Conservation (phyloP, 1,139 yeast species). For the Pichia sp. region DNA sequence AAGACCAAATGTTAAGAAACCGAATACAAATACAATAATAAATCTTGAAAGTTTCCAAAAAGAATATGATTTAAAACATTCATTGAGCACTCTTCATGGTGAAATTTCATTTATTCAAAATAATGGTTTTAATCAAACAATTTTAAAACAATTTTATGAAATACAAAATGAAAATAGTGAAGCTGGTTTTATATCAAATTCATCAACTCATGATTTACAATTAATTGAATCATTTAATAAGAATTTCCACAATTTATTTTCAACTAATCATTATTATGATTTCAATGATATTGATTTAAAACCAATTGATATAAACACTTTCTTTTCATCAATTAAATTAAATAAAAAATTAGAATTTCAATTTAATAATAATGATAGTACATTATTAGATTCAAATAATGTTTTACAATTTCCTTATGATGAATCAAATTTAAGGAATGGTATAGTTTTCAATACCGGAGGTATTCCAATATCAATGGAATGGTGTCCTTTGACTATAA, state of each 20-base stretch:
- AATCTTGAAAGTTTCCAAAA: neutral
- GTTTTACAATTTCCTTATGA: slow-evolving; percentile 17
- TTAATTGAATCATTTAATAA: slow-evolving; percentile 3
- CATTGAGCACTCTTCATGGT: neutral
- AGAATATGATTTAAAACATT: slow-evolving; percentile 1
- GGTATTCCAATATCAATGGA: slow-evolving; percentile 48
- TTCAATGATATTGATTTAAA: slow-evolving; percentile 2
- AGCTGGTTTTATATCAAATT: neutral
- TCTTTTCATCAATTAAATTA: neutral
- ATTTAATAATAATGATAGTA: slow-evolving; percentile 3
- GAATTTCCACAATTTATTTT: slow-evolving; percentile 2
- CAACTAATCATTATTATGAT: slow-evolving; percentile 1
- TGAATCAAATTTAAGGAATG: slow-evolving; percentile 32
- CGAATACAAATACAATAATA: no score
- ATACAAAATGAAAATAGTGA: slow-evolving; percentile 7
- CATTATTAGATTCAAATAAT: slow-evolving; percentile 4
- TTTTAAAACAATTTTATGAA: neutral
- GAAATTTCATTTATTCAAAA: slow-evolving; percentile 4
- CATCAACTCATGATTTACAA: neutral
- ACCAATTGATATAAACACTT: neutral
- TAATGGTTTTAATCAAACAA: slow-evolving; percentile 1
- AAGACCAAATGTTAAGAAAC: neutral
- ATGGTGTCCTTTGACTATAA: slow-evolving; percentile 39
- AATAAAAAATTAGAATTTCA: slow-evolving; percentile 2
- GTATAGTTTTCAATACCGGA: slow-evolving; percentile 47